A percentile compares a stretch with the other conserved stretches of the same genome.
Conservation (phyloP, 768 basidiomycete genomes). For the Cystobasidium onofrii region DNA sequence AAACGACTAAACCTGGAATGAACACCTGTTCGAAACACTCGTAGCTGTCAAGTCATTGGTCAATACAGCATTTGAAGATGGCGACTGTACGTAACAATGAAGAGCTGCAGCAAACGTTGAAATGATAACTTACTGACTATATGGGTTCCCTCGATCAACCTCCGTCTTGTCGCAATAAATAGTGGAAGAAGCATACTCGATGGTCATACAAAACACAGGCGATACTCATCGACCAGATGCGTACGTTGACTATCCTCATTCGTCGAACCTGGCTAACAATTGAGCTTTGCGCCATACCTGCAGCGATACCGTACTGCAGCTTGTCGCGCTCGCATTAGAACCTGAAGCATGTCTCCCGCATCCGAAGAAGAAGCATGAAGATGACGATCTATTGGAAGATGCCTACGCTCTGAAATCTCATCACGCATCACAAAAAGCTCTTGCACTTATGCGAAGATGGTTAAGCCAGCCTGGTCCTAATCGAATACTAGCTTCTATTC, state of each 20-base stretch:
- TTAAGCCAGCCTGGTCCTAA: background rate
- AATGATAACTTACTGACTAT: too few relatives aligned
- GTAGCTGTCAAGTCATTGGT: background rate
- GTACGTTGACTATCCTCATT: constrained; percentile 1
- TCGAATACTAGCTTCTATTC: background rate
- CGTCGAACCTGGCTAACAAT: background rate
- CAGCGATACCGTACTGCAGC: background rate
- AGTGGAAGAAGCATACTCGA: constrained; percentile 16
- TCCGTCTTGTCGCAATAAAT: background rate
- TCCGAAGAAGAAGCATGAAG: background rate
- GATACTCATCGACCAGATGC: background rate
- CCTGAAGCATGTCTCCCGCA: constrained; percentile 5
- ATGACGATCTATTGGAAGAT: background rate
- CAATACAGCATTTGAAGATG: constrained; percentile 23
- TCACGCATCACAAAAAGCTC: constrained; percentile 2
- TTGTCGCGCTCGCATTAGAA: constrained; percentile 9
- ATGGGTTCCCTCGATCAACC: background rate
- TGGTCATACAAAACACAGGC: background rate
- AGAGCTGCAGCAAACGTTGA: too few relatives aligned
- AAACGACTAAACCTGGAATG: background rate
- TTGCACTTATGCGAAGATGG: background rate
- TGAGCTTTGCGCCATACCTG: too few relatives aligned
- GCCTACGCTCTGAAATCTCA: background rate
- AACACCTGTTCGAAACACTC: background rate
- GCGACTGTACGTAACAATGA: constrained; percentile 25